Conservation (phyloP, 73 alveolate genomes). For the Durusdinium trenchii region DNA sequence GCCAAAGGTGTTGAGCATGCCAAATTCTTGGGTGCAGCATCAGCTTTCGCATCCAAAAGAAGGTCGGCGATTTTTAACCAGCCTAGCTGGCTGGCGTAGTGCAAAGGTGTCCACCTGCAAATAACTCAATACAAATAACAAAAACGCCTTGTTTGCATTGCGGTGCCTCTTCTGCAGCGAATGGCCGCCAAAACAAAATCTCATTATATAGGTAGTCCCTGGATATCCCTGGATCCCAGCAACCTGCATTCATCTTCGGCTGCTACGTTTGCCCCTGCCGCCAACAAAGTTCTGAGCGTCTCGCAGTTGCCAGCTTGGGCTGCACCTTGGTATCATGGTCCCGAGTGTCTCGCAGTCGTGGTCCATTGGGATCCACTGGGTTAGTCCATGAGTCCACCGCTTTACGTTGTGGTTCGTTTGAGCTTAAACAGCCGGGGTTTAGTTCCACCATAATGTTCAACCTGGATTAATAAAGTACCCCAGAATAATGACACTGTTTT, state of each 20-base stretch:
- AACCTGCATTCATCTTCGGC: slow-evolving; percentile 44
- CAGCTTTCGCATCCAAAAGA: slow-evolving; percentile 78
- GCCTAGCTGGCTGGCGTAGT: slow-evolving; percentile 90
- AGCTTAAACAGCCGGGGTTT: too few relatives aligned
- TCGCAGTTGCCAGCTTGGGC: slow-evolving; percentile 40
- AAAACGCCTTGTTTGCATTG: background rate
- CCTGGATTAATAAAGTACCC: too few relatives aligned
- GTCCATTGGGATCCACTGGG: too few relatives aligned
- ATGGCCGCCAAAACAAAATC: background rate
- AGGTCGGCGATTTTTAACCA: slow-evolving; percentile 3
- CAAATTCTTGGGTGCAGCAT: slow-evolving; percentile 47
- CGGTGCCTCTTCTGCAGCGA: background rate
- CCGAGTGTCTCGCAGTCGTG: too few relatives aligned
- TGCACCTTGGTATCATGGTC: background rate
- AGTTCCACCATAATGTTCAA: too few relatives aligned
- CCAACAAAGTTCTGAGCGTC: slow-evolving; percentile 15
- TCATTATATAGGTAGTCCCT: background rate
- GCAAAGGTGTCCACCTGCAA: slow-evolving; percentile 81
- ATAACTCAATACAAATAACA: background rate
- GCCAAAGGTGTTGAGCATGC: slow-evolving; percentile 58
- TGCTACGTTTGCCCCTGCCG: background rate
- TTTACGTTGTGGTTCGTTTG: too few relatives aligned
- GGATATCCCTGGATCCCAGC: background rate
- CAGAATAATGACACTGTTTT: too few relatives aligned
- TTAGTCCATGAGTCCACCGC: too few relatives aligned